Conservation (phyloP, 495 filamentous ascomycete species). For the Trichoderma virens region DNA sequence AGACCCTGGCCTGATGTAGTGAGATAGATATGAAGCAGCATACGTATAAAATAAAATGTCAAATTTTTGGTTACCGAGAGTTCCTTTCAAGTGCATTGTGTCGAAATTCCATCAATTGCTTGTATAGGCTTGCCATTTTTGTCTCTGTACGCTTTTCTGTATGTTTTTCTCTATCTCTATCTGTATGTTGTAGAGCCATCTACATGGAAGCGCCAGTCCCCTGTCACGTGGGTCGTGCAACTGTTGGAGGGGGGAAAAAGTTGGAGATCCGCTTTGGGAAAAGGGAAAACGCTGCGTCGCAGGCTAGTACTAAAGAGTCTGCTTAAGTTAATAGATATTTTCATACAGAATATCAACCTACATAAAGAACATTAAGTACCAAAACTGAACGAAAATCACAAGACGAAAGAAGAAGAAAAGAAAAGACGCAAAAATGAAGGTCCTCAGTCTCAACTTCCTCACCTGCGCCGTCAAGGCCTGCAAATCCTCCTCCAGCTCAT, state of each 20-base stretch:
- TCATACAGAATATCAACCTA: no score
- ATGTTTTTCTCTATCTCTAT: no score
- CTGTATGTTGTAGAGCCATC: no score
- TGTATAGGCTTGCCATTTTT: no score
- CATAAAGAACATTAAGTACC: neutral
- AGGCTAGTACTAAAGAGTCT: neutral
- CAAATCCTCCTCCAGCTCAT: constrained; percentile 67
- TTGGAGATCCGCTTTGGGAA: neutral
- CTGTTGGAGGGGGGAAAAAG: neutral
- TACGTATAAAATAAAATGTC: neutral
- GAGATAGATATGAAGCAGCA: neutral
- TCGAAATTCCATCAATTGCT: neutral
- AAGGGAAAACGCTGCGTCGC: neutral
- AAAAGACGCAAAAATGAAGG: constrained; percentile 60
- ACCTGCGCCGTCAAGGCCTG: constrained; percentile 92
- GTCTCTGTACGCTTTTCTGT: no score
- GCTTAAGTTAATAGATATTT: no score
- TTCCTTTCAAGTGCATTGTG: neutral
- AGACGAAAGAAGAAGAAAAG: neutral
- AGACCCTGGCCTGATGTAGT: neutral
- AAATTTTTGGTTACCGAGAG: neutral
- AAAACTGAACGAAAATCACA: neutral
- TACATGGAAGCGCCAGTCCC: neutral
- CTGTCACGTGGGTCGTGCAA: constrained; percentile 7
- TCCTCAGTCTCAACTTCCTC: constrained; percentile 94